phyloP scores from a whole-genome alignment of 2,329 filamentous ascomycete genomes.

The Nectriaceae sp. region DNA sequence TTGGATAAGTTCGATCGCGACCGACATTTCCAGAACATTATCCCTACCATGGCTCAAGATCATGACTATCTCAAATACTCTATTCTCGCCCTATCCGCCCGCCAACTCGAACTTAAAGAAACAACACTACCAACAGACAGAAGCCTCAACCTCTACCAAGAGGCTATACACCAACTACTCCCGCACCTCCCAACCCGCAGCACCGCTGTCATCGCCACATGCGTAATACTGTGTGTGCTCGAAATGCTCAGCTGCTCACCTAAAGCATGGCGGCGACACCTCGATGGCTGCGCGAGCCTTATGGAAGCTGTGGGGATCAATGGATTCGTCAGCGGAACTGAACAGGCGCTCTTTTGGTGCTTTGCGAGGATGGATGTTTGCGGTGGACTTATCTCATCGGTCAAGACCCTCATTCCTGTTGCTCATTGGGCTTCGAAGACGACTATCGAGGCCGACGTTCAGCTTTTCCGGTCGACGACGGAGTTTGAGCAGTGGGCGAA shows the following conservation, averaged over 20 bases:
- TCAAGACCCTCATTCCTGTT: constrained; percentile 50
- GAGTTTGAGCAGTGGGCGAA: constrained; percentile 52
- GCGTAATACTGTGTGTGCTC: constrained; percentile 54
- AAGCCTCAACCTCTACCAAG: constrained; percentile 51
- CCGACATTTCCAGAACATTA: constrained; percentile 47
- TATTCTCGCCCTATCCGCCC: constrained; percentile 52
- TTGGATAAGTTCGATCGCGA: constrained; percentile 56
- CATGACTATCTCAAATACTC: constrained; percentile 48
- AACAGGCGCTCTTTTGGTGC: constrained; percentile 56
- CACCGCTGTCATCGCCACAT: constrained; percentile 53
- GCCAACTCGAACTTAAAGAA: constrained; percentile 50
- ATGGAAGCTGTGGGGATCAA: constrained; percentile 53
- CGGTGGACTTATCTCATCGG: constrained; percentile 53
- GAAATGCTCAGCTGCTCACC: constrained; percentile 54
- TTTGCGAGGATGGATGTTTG: constrained; percentile 57
- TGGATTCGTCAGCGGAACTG: constrained; percentile 50
- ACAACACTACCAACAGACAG: constrained; percentile 35
- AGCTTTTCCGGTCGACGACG: constrained; percentile 35
- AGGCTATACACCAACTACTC: constrained; percentile 51
- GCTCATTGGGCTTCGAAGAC: constrained; percentile 45
- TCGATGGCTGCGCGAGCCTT: constrained; percentile 53
- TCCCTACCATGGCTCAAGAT: constrained; percentile 47
- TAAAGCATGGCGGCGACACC: constrained; percentile 51
- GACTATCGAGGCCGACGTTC: constrained; percentile 32
- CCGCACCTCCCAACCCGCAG: constrained; percentile 49